A percentile compares a stretch with the other conserved stretches of the same genome.
Conservation (phyloP, 2,329 filamentous ascomycete species). For the Bimuria novae-zelandiae region DNA sequence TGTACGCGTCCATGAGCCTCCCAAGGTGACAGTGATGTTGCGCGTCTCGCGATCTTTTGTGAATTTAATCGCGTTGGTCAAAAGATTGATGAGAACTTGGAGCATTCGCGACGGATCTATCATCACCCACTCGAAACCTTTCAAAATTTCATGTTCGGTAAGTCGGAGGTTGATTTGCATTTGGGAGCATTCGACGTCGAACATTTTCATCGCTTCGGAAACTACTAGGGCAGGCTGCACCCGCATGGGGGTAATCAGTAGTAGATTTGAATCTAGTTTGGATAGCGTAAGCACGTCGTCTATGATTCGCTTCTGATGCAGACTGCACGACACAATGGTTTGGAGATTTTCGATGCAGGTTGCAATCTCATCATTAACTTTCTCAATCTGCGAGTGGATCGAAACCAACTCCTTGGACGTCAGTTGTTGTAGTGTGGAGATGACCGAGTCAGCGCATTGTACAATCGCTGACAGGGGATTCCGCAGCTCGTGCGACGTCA, state of each 20-base stretch:
- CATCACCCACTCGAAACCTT: slow-evolving; percentile 43
- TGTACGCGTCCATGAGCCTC: slow-evolving; percentile 31
- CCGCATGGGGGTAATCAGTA: slow-evolving; percentile 30
- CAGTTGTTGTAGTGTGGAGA: slow-evolving; percentile 34
- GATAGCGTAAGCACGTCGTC: slow-evolving; percentile 49
- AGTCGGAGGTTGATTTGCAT: slow-evolving; percentile 45
- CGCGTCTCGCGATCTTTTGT: slow-evolving; percentile 43
- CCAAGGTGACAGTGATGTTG: slow-evolving; percentile 45
- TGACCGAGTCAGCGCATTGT: slow-evolving; percentile 50
- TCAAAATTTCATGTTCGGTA: slow-evolving; percentile 45
- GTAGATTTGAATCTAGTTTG: slow-evolving; percentile 35
- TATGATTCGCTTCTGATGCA: slow-evolving; percentile 47
- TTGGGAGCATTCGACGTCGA: slow-evolving; percentile 33
- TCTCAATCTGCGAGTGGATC: slow-evolving; percentile 9
- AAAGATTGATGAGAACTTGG: slow-evolving; percentile 34
- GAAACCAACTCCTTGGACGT: slow-evolving; percentile 3
- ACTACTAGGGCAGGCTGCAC: slow-evolving; percentile 27
- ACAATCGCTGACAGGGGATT: slow-evolving; percentile 45
- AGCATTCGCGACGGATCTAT: slow-evolving; percentile 34
- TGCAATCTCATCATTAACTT: slow-evolving; percentile 23
- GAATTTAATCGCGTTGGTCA: slow-evolving; percentile 40
- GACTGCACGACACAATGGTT: slow-evolving; percentile 43
- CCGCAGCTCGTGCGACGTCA: slow-evolving; percentile 45
- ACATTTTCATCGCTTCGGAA: slow-evolving; percentile 34
- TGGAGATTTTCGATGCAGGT: slow-evolving; percentile 38